phyloP scores from a whole-genome alignment of 1,284 basidiomycete genomes.

The Melampsora larici-populina region DNA sequence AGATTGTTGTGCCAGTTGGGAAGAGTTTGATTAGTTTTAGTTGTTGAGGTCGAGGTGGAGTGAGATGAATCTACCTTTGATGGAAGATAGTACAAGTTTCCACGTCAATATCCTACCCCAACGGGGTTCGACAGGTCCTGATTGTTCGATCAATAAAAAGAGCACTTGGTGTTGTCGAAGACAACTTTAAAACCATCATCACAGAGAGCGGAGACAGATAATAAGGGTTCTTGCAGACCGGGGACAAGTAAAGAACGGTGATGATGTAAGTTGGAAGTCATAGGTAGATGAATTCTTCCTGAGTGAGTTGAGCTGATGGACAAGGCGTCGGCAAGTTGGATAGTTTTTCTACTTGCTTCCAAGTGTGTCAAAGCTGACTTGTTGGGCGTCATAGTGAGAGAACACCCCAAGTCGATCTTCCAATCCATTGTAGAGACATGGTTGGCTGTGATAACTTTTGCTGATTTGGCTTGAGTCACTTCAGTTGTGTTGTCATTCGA shows the following conservation, averaged over 20 bases:
- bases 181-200: constrained; percentile 9
- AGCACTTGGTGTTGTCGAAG: constrained; percentile 1
- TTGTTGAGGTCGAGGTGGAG: too few species aligned
- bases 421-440: too few species aligned
- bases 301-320: neutral
- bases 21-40: neutral
- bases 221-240: constrained; percentile 9
- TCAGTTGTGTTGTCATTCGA: too few species aligned
- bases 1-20: neutral
- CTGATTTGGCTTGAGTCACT: too few species aligned
- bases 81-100: constrained; percentile 25
- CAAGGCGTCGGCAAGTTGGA: neutral
- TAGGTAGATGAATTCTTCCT: neutral
- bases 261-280: neutral
- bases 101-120: neutral
- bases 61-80: neutral
- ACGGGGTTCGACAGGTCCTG: neutral
- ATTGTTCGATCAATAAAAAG: neutral
- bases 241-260: constrained; percentile 4
- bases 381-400: constrained; percentile 12
- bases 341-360: too few species aligned
- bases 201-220: neutral
- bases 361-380: neutral
- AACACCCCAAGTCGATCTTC: constrained; percentile 18
- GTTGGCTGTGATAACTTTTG: too few species aligned